Evolutionary conservation across 2,329 filamentous ascomycete species (phyloP).

Genomic region (Stagonosporopsis rhizophila): DNA sequence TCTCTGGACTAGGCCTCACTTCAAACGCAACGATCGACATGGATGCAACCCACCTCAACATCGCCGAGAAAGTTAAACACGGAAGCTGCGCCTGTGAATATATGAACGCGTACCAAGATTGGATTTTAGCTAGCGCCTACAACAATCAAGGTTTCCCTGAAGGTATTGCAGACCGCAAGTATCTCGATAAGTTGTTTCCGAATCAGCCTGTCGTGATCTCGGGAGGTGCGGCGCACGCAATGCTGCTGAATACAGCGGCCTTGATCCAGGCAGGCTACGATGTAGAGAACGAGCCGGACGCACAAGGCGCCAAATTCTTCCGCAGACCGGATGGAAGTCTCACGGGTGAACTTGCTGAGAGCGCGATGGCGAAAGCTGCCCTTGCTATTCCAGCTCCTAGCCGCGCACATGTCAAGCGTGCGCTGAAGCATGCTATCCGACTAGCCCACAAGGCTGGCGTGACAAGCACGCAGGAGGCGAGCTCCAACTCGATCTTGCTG

Average conservation of each 20-base stretch:
- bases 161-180: slow-evolving; percentile 29
- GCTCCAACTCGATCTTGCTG: slow-evolving; percentile 36
- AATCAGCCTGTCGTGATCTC: slow-evolving; percentile 39
- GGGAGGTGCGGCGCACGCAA: slow-evolving; percentile 38
- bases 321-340: slow-evolving; percentile 34
- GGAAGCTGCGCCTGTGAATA: slow-evolving; percentile 39
- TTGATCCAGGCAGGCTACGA: slow-evolving; percentile 33
- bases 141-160: slow-evolving; percentile 25
- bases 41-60: slow-evolving; percentile 30
- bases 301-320: slow-evolving; percentile 30
- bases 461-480: slow-evolving; percentile 45
- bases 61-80: slow-evolving; percentile 33
- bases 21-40: slow-evolving; percentile 37
- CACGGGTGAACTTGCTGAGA: slow-evolving; percentile 42
- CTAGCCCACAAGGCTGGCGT: slow-evolving; percentile 38
- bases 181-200: slow-evolving; percentile 34
- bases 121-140: slow-evolving; percentile 30
- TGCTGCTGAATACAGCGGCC: slow-evolving; percentile 24
- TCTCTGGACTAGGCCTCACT: slow-evolving; percentile 35
- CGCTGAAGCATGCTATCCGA: slow-evolving; percentile 29
- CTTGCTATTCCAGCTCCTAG: slow-evolving; percentile 29
- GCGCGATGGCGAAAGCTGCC: slow-evolving; percentile 30
- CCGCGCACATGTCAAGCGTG: slow-evolving; percentile 18
- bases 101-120: slow-evolving; percentile 32
- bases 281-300: slow-evolving; percentile 27